phyloP scores from a whole-genome alignment of 2,329 filamentous ascomycete genomes.

The Fusarium napiforme region DNA sequence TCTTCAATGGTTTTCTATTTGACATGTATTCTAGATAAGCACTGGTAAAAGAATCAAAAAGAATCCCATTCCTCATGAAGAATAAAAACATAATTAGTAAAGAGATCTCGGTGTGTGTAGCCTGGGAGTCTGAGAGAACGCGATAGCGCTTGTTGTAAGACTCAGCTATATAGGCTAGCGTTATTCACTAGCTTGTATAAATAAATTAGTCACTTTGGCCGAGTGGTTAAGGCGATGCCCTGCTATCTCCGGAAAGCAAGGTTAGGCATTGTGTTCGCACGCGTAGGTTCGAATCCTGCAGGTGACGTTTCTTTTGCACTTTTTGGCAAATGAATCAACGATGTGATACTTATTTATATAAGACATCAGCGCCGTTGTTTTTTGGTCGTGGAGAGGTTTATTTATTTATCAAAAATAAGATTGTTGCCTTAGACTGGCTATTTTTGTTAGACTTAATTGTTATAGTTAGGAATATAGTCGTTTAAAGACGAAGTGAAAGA shows the following conservation, averaged over 20 bases:
- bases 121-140: no score
- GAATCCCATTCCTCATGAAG: no score
- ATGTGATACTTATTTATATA: no score
- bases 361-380: background rate
- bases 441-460: no score
- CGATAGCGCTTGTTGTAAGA: no score
- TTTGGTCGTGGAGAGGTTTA: background rate
- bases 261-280: slow-evolving; percentile 32
- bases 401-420: background rate
- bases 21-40: background rate
- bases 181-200: fast-evolving
- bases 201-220: slow-evolving; percentile 13
- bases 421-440: background rate
- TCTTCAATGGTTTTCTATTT: background rate
- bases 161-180: fast-evolving
- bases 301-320: slow-evolving; percentile 14
- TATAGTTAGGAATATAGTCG: background rate
- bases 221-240: slow-evolving; percentile 36
- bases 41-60: background rate
- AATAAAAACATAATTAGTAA: background rate
- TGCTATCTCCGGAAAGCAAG: slow-evolving; percentile 28
- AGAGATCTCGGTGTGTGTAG: no score
- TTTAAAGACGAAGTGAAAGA: background rate
- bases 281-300: slow-evolving; percentile 35
- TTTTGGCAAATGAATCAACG: fast-evolving